These are phyloP conservation scores for Paratrimastix pyriformis DNA, from an alignment of 78 protist species.

Conservation along the genomic window DNA sequence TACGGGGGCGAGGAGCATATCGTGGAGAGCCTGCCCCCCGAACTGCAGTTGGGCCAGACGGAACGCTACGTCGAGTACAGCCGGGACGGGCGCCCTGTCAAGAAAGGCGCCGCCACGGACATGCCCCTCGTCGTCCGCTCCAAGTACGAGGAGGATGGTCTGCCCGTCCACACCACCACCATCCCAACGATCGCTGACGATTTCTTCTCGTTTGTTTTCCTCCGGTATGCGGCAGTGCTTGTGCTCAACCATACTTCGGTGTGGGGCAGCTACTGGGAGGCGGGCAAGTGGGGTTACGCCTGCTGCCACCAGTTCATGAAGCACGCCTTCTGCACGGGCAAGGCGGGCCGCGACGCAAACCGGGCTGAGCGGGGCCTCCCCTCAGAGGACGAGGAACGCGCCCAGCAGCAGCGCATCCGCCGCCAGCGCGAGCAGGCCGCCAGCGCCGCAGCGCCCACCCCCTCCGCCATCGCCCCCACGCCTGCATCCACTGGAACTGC, in stretches of 20 bases:
- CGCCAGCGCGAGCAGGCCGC: too few species aligned
- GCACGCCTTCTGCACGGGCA: constrained; percentile 73
- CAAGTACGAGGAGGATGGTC: constrained; percentile 75
- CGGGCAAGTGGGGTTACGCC: constrained; percentile 79
- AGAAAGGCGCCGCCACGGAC: constrained; percentile 53
- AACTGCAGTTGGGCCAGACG: constrained; percentile 61
- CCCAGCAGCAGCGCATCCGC: too few species aligned
- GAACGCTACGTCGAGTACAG: constrained; percentile 82
- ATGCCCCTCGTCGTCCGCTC: constrained; percentile 18
- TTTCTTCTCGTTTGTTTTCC: not conserved
- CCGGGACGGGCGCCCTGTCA: constrained; percentile 48
- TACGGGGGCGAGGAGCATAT: constrained; percentile 82
- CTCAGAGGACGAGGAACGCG: not conserved
- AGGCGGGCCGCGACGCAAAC: constrained; percentile 42
- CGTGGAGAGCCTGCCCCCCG: constrained; percentile 30
- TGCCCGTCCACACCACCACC: not conserved
- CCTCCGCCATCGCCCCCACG: too few species aligned
- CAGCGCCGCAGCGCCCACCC: too few species aligned
- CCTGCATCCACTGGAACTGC: too few species aligned
- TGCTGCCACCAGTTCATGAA: constrained; percentile 65
- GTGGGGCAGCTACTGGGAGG: constrained; percentile 87
- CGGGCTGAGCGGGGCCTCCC: not conserved
- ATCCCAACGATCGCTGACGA: not conserved
- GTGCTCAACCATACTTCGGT: constrained; percentile 68
- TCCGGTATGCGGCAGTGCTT: constrained; percentile 2